These are phyloP conservation scores for Aspergillus egyptiacus DNA, from an alignment of 495 filamentous ascomycete species.

Conservation along the genomic window DNA sequence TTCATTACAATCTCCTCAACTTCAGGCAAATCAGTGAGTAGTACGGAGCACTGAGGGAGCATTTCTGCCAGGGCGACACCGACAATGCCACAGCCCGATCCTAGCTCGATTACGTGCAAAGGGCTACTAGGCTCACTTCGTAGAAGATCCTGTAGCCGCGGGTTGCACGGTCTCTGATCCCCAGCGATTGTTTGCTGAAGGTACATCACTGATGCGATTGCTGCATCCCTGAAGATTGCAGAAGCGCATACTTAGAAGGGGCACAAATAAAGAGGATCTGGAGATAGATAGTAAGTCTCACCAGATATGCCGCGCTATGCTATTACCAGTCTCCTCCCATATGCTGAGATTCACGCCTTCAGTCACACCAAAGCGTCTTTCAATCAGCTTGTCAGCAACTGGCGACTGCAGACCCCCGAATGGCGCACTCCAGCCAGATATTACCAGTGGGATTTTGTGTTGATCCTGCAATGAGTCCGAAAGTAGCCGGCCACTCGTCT, in stretches of 20 bases:
- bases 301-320: conserved; percentile 94
- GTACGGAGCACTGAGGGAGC: conserved; percentile 47
- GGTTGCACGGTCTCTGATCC: conserved; percentile 14
- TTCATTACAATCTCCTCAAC: conserved; percentile 57
- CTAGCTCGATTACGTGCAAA: conserved; percentile 67
- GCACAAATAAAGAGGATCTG: conserved; percentile 5
- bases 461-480: conserved; percentile 21
- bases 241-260: conserved; percentile 12
- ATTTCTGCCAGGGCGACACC: conserved; percentile 66
- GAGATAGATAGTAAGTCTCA: conserved; percentile 35
- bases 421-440: conserved; percentile 51
- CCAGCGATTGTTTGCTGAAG: conserved; percentile 25
- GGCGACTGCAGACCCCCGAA: conserved; percentile 35
- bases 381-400: conserved; percentile 45
- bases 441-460: conserved; percentile 35
- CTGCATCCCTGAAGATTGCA: conserved; percentile 56
- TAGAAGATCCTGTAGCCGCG: conserved; percentile 26
- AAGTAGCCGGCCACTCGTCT: conserved; percentile 9
- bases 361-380: conserved; percentile 43
- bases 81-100: conserved; percentile 78
- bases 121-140: conserved; percentile 17
- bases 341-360: conserved; percentile 37
- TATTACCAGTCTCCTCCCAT: conserved; percentile 90
- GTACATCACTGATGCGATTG: conserved; percentile 49
- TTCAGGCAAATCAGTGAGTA: conserved; percentile 79